Base-by-base conservation (phyloP, 495 filamentous ascomycete species). In the Daldinia grandis region DNA sequence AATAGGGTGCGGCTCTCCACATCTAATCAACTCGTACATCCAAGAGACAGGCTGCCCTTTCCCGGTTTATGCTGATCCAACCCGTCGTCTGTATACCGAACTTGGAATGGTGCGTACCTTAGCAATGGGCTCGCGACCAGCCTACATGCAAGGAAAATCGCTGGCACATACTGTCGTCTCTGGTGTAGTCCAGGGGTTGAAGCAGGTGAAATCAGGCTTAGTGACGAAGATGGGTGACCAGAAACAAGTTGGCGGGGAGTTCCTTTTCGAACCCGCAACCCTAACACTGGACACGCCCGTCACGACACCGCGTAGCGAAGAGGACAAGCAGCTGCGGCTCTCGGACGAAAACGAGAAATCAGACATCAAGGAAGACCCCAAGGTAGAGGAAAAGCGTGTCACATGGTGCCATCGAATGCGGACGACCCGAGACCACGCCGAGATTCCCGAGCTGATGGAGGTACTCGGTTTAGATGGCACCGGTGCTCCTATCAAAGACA, bases 351-450 rank as follows among this genome's bases (percentile, higher is more conserved):
- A 70, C 3, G 77, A 63, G 9, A 73, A 58, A 3, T 56, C 64
- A 5, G 71, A 72, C 4, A 74, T 65, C 14, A 68, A 64, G 1
- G 63, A 71, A 50, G 42, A 66, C 24, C 47, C 56, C 21, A 60
- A 73, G 50, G 72, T 73, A 5, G 80, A 85, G 70, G 85, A 86
- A 44, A 90, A 89, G 74, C 76, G 79, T 49, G 86, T 92, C 1
- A 87, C 86, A 2, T 97, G 93, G 93, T 94, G 90, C 72, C 91
- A 94, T 78, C 85, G 93, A 3, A 97, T 97, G 93, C 81, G 81
- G 71, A 91, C 86, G 58, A 94, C 92, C 27, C 76, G 93, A 42
- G 92, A 93, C 72, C 94, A 97, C 72, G 84, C 86, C 1, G 92
- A 93, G 82, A 79, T 95, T 0, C 75, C 83, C 1, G 86, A 88